Percentiles rank a stretch among this genome's conserved stretches.
Evolutionary conservation across 2,329 filamentous ascomycete genomes (phyloP).

Genomic region (Colletotrichum caudatum): DNA sequence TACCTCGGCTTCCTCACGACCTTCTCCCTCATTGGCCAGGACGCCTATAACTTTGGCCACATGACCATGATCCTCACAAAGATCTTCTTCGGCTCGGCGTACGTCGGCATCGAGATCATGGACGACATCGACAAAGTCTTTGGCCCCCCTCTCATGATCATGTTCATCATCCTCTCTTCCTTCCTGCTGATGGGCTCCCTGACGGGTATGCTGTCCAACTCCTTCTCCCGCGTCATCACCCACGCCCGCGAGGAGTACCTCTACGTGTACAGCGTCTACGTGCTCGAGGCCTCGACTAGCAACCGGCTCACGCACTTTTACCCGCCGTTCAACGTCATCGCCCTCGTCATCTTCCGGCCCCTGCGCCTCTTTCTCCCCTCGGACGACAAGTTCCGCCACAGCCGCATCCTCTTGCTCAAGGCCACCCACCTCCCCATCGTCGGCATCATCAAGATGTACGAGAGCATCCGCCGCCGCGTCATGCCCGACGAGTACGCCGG

Average conservation of each 20-base stretch:
- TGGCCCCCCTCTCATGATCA: constrained; percentile 72
- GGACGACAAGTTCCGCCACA: constrained; percentile 71
- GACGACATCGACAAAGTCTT: constrained; percentile 69
- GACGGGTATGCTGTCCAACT: constrained; percentile 83
- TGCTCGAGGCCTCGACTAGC: constrained; percentile 74
- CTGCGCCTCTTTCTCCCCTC: constrained; percentile 76
- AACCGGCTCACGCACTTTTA: constrained; percentile 78
- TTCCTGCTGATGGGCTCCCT: constrained; percentile 83
- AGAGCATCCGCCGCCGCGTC: constrained; percentile 60
- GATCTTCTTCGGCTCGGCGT: constrained; percentile 84
- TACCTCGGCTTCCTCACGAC: constrained; percentile 93
- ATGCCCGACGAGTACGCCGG: constrained; percentile 59
- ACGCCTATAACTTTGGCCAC: constrained; percentile 70
- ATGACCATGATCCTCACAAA: constrained; percentile 85
- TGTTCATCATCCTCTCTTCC: constrained; percentile 82
- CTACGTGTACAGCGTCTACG: constrained; percentile 78
- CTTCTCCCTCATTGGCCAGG: constrained; percentile 81
- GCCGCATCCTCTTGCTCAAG: constrained; percentile 72
- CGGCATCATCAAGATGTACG: constrained; percentile 75
- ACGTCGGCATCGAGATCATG: constrained; percentile 79
- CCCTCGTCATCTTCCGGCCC: constrained; percentile 78
- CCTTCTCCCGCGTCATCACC: constrained; percentile 73
- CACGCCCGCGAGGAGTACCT: constrained; percentile 81
- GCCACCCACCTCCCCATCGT: constrained; percentile 76
- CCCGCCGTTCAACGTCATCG: constrained; percentile 79